A percentile compares a stretch with the other conserved stretches of the same genome.
Evolutionary conservation across 257 asterid genomes (phyloP).

Genomic region (Gentiana straminea): DNA sequence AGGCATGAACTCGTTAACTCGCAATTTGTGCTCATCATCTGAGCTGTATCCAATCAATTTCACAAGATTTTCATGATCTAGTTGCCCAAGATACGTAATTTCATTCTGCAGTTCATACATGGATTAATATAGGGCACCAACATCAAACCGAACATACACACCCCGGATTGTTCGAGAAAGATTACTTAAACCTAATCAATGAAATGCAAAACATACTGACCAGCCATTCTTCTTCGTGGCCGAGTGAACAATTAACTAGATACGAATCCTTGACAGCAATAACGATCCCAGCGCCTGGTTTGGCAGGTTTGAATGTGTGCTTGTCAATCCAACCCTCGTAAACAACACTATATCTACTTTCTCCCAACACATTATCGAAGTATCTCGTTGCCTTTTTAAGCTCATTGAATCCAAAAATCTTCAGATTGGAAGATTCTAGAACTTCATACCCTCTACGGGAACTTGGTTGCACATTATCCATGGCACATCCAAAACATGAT

Average conservation of each 20-base stretch:
- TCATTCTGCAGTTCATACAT: constrained; percentile 21
- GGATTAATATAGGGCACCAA: neutral
- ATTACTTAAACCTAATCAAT: neutral
- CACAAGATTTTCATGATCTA: constrained; percentile 35
- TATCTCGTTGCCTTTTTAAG: constrained; percentile 69
- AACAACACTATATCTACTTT: constrained; percentile 74
- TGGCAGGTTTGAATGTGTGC: constrained; percentile 44
- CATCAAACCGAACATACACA: neutral
- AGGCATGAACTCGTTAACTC: constrained; percentile 40
- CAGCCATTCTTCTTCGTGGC: constrained; percentile 86
- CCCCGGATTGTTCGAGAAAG: no score
- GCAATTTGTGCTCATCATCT: constrained; percentile 34
- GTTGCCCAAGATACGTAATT: constrained; percentile 28
- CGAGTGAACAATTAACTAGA: constrained; percentile 60
- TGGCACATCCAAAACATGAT: no score
- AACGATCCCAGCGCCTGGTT: constrained; percentile 51
- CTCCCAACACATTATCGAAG: constrained; percentile 71
- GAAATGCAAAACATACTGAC: constrained; percentile 22
- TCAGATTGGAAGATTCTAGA: constrained; percentile 49
- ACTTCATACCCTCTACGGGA: constrained; percentile 53
- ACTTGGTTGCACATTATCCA: constrained; percentile 21
- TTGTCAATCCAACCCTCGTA: constrained; percentile 84
- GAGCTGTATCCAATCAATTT: constrained; percentile 34
- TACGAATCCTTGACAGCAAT: constrained; percentile 71
- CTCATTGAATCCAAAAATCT: constrained; percentile 42